phyloP scores from a whole-genome alignment of 148 eudicot genomes.

The Rhododendron henanense region DNA sequence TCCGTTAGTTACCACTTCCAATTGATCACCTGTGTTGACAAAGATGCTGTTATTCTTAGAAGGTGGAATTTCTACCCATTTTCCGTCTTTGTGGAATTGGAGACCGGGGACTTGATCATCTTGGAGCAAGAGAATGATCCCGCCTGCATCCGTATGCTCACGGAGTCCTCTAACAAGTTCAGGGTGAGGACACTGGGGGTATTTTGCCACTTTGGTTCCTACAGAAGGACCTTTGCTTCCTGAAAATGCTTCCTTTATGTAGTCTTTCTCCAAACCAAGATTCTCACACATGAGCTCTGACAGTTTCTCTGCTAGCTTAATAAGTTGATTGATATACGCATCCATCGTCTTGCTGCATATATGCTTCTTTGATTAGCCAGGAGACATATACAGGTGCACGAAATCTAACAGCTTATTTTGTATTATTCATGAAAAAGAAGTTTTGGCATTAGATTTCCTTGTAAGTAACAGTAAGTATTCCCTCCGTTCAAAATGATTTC shows the following conservation, averaged over 20 bases:
- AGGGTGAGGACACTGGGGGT: slow-evolving; percentile 76
- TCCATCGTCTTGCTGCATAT: slow-evolving; percentile 62
- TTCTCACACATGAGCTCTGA: slow-evolving; percentile 73
- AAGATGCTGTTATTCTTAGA: slow-evolving; percentile 70
- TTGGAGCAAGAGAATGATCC: slow-evolving; percentile 77
- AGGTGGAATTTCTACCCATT: slow-evolving; percentile 80
- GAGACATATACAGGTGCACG: not conserved
- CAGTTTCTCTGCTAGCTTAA: slow-evolving; percentile 61
- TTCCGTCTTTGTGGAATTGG: slow-evolving; percentile 61
- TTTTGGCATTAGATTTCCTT: not conserved
- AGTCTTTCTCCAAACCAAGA: slow-evolving; percentile 53
- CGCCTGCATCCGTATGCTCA: slow-evolving; percentile 92
- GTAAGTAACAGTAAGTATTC: not conserved
- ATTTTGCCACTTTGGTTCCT: slow-evolving; percentile 82
- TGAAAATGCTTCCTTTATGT: slow-evolving; percentile 49
- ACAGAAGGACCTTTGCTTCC: slow-evolving; percentile 60
- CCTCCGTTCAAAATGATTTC: not conserved
- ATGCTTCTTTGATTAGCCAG: not conserved
- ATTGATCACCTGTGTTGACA: slow-evolving; percentile 72
- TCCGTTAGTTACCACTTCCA: slow-evolving; percentile 74
- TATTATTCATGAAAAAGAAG: not conserved
- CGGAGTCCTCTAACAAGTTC: slow-evolving; percentile 71
- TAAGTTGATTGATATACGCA: slow-evolving; percentile 47
- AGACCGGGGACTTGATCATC: slow-evolving; percentile 91
- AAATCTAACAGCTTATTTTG: not conserved